Evolutionary conservation across 306 rosid species (phyloP), one percentile per base, ranked within the genome.

Genomic region (Malus asiatica): DNA sequence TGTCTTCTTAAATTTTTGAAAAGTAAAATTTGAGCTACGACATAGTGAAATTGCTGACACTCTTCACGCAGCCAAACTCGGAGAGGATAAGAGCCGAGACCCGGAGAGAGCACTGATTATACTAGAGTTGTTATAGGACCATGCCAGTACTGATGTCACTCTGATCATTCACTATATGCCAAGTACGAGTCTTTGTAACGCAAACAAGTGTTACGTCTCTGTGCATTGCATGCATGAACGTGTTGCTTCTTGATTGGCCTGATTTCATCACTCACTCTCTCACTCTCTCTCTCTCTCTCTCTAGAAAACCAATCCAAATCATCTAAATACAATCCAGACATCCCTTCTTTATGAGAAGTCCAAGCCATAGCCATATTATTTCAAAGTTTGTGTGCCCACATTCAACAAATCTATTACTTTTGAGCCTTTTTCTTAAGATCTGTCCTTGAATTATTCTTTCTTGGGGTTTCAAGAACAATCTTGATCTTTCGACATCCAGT

Each of bases 181-280:
- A 30, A 14, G 14, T 33, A 20, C 13, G 65, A 60, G 32, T 45
- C 4, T 27, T 23, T 60, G 16, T 60, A 14, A 60, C 8, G 65
- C 19, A 60, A 53, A 66, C 83, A 57, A 42, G 46, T 79, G 78
- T 79, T 30, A 59, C 83, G 51, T 67, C 48, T 30, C 52, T 40
- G n/a, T 8, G 78, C 65, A 33, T 66, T 73, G 68, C 74, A 73
- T 79, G 75, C 75, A 73, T 32, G 78, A 66, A 18, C 78, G 74
- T 45, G 78, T 32, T 58, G 35, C 63, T 11, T 10, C 13, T 3
- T 55, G 29, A 73, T 68, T 73, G 64, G 83, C 18, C 18, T 45
- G 16, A 45, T 45, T 38, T 59, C 64, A 11, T 27, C 70, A 33
- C 33, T 22, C 16, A 22, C 20, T 3, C 30, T 5, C 52, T 42